Evolutionary conservation across 139 green algal genomes (phyloP).

Genomic region (Picochlorum sp.): DNA sequence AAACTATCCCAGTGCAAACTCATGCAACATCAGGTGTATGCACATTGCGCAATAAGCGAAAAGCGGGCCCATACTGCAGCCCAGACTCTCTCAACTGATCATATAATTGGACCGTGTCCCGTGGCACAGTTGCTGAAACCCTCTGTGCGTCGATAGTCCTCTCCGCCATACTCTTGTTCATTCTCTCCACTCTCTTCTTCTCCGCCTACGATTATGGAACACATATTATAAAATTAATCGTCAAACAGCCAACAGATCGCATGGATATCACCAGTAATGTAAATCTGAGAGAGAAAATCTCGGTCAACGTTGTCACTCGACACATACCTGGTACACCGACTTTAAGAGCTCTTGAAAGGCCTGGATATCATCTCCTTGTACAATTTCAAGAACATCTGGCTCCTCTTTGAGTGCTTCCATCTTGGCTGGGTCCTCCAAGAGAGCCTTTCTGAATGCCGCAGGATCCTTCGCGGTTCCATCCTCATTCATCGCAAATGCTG

Average conservation of each 20-base stretch:
- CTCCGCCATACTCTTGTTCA: slow-evolving; percentile 47
- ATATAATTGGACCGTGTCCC: slow-evolving; percentile 62
- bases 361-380: slow-evolving; percentile 52
- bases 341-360: slow-evolving; percentile 67
- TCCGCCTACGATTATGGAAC: slow-evolving; percentile 40
- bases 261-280: background rate
- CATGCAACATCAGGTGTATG: slow-evolving; percentile 59
- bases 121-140: slow-evolving; percentile 56
- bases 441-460: slow-evolving; percentile 43
- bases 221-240: background rate
- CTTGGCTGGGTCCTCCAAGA: slow-evolving; percentile 42
- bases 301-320: background rate
- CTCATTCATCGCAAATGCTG: slow-evolving; percentile 40
- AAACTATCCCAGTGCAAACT: background rate
- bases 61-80: slow-evolving; percentile 82
- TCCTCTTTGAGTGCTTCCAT: slow-evolving; percentile 46
- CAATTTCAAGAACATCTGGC: slow-evolving; percentile 37
- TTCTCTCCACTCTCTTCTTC: slow-evolving; percentile 35
- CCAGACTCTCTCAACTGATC: slow-evolving; percentile 63
- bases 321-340: slow-evolving; percentile 35
- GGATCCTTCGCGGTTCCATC: slow-evolving; percentile 65
- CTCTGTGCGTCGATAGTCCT: slow-evolving; percentile 81
- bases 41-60: slow-evolving; percentile 81
- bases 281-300: background rate
- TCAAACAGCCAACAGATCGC: background rate